phyloP scores from a whole-genome alignment of 768 basidiomycete genomes.

The Obba rivulosa region DNA sequence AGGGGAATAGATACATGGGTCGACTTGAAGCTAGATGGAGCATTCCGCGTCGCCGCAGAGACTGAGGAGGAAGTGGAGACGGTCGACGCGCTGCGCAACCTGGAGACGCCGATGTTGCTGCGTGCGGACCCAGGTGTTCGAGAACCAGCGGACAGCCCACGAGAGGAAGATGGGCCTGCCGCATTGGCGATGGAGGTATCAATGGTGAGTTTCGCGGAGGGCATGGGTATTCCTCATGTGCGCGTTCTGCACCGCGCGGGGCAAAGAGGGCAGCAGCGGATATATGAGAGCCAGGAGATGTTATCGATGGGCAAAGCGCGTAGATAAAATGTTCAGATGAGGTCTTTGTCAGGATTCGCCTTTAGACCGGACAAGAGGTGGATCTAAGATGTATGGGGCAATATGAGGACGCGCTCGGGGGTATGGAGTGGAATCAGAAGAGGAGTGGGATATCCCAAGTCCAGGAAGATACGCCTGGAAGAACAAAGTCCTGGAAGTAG shows the following conservation, averaged over 20 bases:
- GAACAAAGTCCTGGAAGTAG: neutral
- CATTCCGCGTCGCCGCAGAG: slow-evolving; percentile 13
- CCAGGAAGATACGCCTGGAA: neutral
- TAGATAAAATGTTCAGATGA: neutral
- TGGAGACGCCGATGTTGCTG: slow-evolving; percentile 20
- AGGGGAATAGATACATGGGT: slow-evolving; percentile 3
- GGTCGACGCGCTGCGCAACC: slow-evolving; percentile 20
- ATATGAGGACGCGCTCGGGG: neutral
- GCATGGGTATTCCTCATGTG: slow-evolving; percentile 12
- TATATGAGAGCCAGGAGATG: neutral
- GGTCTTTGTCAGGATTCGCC: too few species aligned
- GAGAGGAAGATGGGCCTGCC: slow-evolving; percentile 16
- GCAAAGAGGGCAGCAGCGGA: neutral
- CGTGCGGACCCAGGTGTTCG: slow-evolving; percentile 11
- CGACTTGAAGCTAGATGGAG: slow-evolving; percentile 9
- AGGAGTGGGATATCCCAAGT: neutral
- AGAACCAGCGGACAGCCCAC: slow-evolving; percentile 7
- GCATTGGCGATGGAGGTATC: slow-evolving; percentile 25
- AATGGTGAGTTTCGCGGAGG: slow-evolving; percentile 25
- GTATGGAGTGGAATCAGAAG: neutral
- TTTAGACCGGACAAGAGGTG: neutral
- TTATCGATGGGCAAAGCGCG: neutral
- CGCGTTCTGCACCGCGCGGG: neutral
- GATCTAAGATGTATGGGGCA: neutral
- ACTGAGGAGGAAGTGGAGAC: slow-evolving; percentile 19